These are phyloP conservation scores for Cyclocybe aegerita DNA, from an alignment of 768 basidiomycete genomes.

Conservation along the genomic window DNA sequence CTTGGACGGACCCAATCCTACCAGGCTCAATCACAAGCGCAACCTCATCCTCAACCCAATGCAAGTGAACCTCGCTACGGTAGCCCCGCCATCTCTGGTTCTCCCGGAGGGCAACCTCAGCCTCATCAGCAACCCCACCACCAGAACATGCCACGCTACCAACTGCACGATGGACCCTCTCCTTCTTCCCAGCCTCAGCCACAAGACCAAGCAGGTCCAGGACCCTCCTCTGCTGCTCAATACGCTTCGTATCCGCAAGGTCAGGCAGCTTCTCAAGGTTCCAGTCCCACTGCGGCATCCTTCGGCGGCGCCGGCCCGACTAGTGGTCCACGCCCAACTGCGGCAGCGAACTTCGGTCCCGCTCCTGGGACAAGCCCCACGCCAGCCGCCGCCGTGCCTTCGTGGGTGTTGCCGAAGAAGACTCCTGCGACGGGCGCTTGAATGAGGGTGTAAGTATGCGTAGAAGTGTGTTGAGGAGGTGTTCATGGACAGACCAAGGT, in stretches of 20 bases:
- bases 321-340: slow-evolving; percentile 10
- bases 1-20: neutral
- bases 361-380: slow-evolving; percentile 12
- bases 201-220: slow-evolving; percentile 18
- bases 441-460: neutral
- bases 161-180: slow-evolving; percentile 14
- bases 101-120: slow-evolving; percentile 7
- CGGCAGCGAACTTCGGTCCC: slow-evolving; percentile 5
- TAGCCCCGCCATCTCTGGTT: slow-evolving; percentile 5
- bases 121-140: slow-evolving; percentile 24
- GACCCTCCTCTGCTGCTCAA: neutral
- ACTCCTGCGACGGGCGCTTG: slow-evolving; percentile 5
- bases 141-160: slow-evolving; percentile 10
- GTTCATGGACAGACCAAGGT: slow-evolving; percentile 2
- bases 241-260: neutral
- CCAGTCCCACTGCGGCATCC: neutral
- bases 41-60: slow-evolving; percentile 3
- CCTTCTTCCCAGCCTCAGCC: slow-evolving; percentile 18
- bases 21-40: slow-evolving; percentile 17
- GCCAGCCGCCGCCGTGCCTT: slow-evolving; percentile 26
- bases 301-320: neutral
- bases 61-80: slow-evolving; percentile 7
- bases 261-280: neutral
- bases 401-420: slow-evolving; percentile 49
- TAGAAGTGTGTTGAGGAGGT: slow-evolving; percentile 1